These are phyloP conservation scores for Trichoderma sp. DNA, from an alignment of 2,329 filamentous ascomycete species.

Conservation along the genomic window DNA sequence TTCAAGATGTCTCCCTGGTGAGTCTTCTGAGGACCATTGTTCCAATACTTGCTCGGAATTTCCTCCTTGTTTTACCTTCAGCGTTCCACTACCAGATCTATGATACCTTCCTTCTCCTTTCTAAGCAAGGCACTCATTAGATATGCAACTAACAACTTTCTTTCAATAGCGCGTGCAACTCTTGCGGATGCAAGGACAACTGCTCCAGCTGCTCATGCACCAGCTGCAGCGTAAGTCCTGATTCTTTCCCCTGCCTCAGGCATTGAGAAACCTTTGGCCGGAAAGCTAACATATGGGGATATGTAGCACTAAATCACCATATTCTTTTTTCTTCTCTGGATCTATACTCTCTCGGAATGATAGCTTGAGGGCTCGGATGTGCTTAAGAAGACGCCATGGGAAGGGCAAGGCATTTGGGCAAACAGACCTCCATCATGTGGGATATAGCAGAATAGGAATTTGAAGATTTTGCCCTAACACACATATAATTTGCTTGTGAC, in stretches of 20 bases:
- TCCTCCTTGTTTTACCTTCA: neutral
- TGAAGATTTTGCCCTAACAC: neutral
- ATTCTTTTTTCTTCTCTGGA: neutral
- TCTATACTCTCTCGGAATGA: neutral
- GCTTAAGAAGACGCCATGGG: neutral
- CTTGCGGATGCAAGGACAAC: slow-evolving; percentile 9
- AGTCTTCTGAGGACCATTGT: neutral
- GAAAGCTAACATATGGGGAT: neutral
- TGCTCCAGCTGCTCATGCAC: slow-evolving; percentile 10
- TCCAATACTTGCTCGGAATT: neutral
- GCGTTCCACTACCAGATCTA: fast-evolving
- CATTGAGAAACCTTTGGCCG: too few relatives aligned
- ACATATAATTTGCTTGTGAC: neutral
- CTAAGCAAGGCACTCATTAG: neutral
- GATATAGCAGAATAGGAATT: neutral
- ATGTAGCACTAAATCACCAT: neutral
- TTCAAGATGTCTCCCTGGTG: slow-evolving; percentile 22
- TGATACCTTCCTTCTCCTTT: too few relatives aligned
- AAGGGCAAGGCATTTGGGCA: neutral
- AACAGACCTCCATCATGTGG: neutral
- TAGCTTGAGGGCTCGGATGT: neutral
- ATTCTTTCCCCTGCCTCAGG: neutral
- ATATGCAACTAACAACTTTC: neutral
- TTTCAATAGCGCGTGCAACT: neutral
- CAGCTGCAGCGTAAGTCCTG: slow-evolving; percentile 1